Evolutionary conservation across 2,329 filamentous ascomycete species (phyloP), one percentile per base, ranked within the genome.

Genomic region (Calonectria multiphialidica): DNA sequence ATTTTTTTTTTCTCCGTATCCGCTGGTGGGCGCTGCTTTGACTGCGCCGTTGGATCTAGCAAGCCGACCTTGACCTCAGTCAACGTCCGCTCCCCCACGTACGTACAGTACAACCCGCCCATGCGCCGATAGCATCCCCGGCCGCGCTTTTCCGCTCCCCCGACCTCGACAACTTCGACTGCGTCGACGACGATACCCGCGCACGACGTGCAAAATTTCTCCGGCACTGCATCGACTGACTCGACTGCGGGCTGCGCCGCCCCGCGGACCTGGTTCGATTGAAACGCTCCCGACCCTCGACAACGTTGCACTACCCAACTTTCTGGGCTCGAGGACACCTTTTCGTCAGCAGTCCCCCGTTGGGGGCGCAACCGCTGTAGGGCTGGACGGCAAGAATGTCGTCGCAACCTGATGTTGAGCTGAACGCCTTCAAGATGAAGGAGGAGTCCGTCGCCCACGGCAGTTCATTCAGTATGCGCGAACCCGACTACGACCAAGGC

Each of bases 361-460:
- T 37, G 35, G 61, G 63, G 59, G 59, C 73, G 72, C 28, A 63
- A 73, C 68, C 66, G 74, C 70, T 76, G 70, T 69, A 72, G 68
- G 63, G 75, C 72, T 74, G 70, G 73, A 44, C 35, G 81, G 84
- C 85, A 63, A 79, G 62, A 73, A 87, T 85, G 84, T 84, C 85
- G 50, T 81, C 81, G 49, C 80, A 82, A 44, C 81, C 80, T 70
- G 85, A 87, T 78, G 84, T 90, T 77, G 88, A 90, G 80, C 86
- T 93, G 79, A 90, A 89, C 78, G 88, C 88, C 55, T 87, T 90
- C 79, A 88, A 89, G 74, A 83, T 90, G 74, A 90, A 89, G 77
- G 90, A 92, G 74, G 91, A 92, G 76, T 88, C 87, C 18, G 80
- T 89, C 66, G 85, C 84, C 23, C 86, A 84, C 45, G 87, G 87